Evolutionary conservation across 2,329 filamentous ascomycete genomes (phyloP), one percentile per base, ranked within the genome.

Genomic region (Cytospora chrysosperma): DNA sequence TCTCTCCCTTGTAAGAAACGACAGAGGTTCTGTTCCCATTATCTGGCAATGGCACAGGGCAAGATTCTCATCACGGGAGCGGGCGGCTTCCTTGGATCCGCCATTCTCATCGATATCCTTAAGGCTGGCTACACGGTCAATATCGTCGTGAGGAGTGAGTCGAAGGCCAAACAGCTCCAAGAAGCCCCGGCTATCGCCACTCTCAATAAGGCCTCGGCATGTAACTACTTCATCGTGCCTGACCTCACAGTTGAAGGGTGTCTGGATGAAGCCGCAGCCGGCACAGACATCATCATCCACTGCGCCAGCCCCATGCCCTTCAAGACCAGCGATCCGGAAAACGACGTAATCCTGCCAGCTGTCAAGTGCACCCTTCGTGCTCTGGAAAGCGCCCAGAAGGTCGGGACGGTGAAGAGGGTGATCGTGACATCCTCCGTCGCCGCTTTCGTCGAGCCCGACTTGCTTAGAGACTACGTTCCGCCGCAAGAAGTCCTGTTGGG

Each of bases 11-110:
- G n/a, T n/a, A n/a, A n/a, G n/a, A n/a, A n/a, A 26, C 4, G 8
- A 37, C 49, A 19, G 40, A 43, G 9, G 17, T n/a, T 50, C 43
- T 24, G 19, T 51, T n/a, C 24, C 19, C 17, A 26, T 27, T 27
- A 3, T n/a, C 21, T 47, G 28, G 50, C 19, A 17, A 62, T 63
- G 60, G 56, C 56, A 32, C 51, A 53, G n/a, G 60, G 60, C 32
- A 63, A 63, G 37, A 63, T 68, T 37, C 66, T 70, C 43, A 66
- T 71, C 37, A 71, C 70, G 13, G 70, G 69, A 13, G 70, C 68
- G 26, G 67, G 67, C 24, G 70, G 70, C 60, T 71, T 65, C 27
- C 63, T 71, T 2, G 70, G 66, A 27, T 66, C 67, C 12, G 52
- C 70, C 24, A 55, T 71, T n/a, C 67, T 71, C 43, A 61, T 67